phyloP scores from a whole-genome alignment of 495 filamentous ascomycete species.

The Neurospora pannonica region DNA sequence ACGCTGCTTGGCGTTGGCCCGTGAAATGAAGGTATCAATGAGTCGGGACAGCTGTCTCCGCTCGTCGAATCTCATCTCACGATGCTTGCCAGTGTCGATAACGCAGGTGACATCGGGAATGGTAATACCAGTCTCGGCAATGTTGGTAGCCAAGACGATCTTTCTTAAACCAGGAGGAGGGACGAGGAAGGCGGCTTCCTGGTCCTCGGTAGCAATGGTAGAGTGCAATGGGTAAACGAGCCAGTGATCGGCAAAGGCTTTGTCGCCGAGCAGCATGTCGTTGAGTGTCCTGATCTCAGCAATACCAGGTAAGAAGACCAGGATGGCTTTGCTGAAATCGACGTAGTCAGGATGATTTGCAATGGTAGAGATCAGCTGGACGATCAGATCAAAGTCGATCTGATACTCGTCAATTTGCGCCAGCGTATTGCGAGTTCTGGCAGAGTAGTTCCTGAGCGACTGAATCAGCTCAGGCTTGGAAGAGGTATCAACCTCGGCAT shows the following conservation, averaged over 20 bases:
- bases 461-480: conserved; percentile 39
- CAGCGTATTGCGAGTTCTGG: conserved; percentile 62
- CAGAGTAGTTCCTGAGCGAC: conserved; percentile 60
- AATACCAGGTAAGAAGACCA: conserved; percentile 92
- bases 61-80: conserved; percentile 94
- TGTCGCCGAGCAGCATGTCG: conserved; percentile 66
- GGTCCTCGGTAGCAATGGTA: conserved; percentile 90
- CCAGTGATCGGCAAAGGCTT: conserved; percentile 60
- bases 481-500: conserved; percentile 37
- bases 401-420: conserved; percentile 74
- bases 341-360: conserved; percentile 53
- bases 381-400: conserved; percentile 75
- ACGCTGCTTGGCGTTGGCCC: conserved; percentile 88
- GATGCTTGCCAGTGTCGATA: conserved; percentile 89
- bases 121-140: conserved; percentile 94
- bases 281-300: conserved; percentile 85
- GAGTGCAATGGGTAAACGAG: conserved; percentile 83
- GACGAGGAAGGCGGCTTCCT: conserved; percentile 80
- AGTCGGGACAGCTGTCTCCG: conserved; percentile 79
- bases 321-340: conserved; percentile 75
- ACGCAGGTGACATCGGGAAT: conserved; percentile 96
- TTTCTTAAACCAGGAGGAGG: conserved; percentile 76
- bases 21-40: conserved; percentile 85
- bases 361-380: conserved; percentile 62
- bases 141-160: conserved; percentile 92